These are phyloP conservation scores for Mediolabrus comicus DNA, from an alignment of 108 stramenopile genomes.

Conservation along the genomic window DNA sequence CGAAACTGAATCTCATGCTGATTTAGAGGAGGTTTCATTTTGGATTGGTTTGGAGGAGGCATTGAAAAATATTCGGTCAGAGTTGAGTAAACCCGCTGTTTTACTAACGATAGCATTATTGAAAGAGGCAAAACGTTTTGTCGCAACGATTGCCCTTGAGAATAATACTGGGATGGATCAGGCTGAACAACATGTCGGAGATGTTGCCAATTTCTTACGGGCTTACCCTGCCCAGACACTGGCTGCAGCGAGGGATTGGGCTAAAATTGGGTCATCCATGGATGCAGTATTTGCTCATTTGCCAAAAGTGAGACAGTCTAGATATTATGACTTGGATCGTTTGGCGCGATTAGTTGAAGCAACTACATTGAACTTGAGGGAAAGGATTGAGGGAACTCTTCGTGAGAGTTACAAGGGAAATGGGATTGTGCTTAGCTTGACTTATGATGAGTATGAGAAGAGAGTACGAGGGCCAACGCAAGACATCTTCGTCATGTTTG, in stretches of 20 bases:
- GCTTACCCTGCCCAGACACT: slow-evolving; percentile 75
- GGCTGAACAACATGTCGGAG: slow-evolving; percentile 62
- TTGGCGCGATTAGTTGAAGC: slow-evolving; percentile 81
- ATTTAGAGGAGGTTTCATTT: slow-evolving; percentile 82
- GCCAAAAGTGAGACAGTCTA: slow-evolving; percentile 78
- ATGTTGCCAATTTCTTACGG: slow-evolving; percentile 84
- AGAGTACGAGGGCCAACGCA: slow-evolving; percentile 62
- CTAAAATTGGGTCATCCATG: slow-evolving; percentile 53
- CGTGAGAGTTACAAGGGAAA: slow-evolving; percentile 52
- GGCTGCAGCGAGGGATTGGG: slow-evolving; percentile 74
- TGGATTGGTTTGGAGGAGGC: slow-evolving; percentile 74
- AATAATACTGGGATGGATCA: slow-evolving; percentile 85
- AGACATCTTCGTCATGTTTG: slow-evolving; percentile 80
- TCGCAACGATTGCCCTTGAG: slow-evolving; percentile 90
- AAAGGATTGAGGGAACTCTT: slow-evolving; percentile 50
- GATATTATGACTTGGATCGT: slow-evolving; percentile 85
- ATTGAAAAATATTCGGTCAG: slow-evolving; percentile 55
- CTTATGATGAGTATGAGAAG: slow-evolving; percentile 70
- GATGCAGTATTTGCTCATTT: slow-evolving; percentile 79
- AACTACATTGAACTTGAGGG: slow-evolving; percentile 70
- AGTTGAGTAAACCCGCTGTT: slow-evolving; percentile 61
- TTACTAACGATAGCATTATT: slow-evolving; percentile 71
- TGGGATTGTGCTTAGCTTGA: slow-evolving; percentile 57
- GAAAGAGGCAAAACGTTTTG: slow-evolving; percentile 85
- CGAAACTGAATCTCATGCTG: slow-evolving; percentile 53